phyloP scores from a whole-genome alignment of 345 rosid genomes.

The Gossypium ekmanianum region DNA sequence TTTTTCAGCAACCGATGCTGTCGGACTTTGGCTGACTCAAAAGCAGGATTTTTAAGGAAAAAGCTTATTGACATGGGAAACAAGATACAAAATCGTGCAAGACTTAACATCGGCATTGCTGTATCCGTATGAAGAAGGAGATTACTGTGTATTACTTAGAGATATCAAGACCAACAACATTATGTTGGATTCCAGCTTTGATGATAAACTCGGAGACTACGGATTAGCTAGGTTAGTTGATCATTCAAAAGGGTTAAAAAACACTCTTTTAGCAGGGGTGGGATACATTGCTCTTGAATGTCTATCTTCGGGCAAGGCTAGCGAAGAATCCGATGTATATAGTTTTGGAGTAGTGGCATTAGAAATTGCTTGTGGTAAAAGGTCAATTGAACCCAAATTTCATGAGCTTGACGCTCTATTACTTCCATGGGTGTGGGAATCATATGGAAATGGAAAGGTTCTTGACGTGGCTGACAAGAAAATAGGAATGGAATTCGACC shows the following conservation, averaged over 20 bases:
- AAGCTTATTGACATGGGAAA: slow-evolving; percentile 25
- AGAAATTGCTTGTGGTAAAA: slow-evolving; percentile 30
- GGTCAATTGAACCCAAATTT: slow-evolving; percentile 13
- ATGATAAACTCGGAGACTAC: slow-evolving; percentile 36
- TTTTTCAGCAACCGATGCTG: slow-evolving; percentile 37
- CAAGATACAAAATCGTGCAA: slow-evolving; percentile 11
- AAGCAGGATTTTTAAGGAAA: slow-evolving; percentile 26
- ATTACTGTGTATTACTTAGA: slow-evolving; percentile 24
- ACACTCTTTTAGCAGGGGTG: not conserved
- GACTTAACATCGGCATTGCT: slow-evolving; percentile 28
- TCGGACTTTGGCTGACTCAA: slow-evolving; percentile 48
- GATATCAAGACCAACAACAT: slow-evolving; percentile 34
- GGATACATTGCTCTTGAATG: slow-evolving; percentile 28
- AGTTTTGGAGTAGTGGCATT: slow-evolving; percentile 24
- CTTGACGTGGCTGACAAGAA: slow-evolving; percentile 9
- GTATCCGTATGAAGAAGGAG: slow-evolving; percentile 28
- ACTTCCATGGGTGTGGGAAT: not conserved
- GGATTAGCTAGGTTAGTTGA: slow-evolving; percentile 33
- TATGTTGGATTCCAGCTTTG: slow-evolving; percentile 27
- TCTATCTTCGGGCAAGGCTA: slow-evolving; percentile 6
- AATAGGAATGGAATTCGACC: not conserved
- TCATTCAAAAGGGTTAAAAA: slow-evolving; percentile 15
- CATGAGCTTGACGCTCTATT: not conserved
- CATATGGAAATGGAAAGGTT: slow-evolving; percentile 5
- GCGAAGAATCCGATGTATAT: slow-evolving; percentile 21